phyloP scores from a whole-genome alignment of 75 land plant species.

The Selaginella moellendorffii region DNA sequence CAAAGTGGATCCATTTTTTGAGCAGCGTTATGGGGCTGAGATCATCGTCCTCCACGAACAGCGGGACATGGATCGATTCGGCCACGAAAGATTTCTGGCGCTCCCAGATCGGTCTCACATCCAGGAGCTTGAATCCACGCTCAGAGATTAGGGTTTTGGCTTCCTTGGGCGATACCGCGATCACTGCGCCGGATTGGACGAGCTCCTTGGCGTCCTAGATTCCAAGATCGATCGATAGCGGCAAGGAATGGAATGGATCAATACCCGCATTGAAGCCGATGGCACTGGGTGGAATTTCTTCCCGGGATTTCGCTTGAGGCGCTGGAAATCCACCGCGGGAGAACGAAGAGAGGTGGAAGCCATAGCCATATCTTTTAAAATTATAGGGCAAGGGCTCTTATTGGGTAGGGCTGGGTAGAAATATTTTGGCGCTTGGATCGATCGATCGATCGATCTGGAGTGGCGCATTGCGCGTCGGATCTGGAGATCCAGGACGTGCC shows the following conservation, averaged over 20 bases:
- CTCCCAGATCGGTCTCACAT: conserved; percentile 70
- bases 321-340: not conserved
- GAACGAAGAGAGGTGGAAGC: not conserved
- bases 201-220: conserved; percentile 24
- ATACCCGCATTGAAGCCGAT: not conserved
- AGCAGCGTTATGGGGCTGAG: conserved; percentile 35
- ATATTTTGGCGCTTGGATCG: too few relatives aligned
- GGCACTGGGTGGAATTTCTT: too few relatives aligned
- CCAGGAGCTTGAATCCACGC: conserved; percentile 36
- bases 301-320: too few relatives aligned
- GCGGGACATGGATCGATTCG: conserved; percentile 62
- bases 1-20: conserved; percentile 76
- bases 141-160: conserved; percentile 12
- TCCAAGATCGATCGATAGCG: not conserved
- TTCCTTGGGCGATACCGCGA: conserved; percentile 12
- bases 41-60: conserved; percentile 50
- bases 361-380: too few relatives aligned
- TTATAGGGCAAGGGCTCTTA: too few relatives aligned
- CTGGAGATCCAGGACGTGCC: too few relatives aligned
- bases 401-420: too few relatives aligned
- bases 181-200: conserved; percentile 13
- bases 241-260: not conserved
- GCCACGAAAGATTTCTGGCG: conserved; percentile 46
- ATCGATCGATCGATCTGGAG: too few relatives aligned
- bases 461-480: too few relatives aligned